Conservation (phyloP, 345 rosid genomes). For the Brassica cretica region DNA sequence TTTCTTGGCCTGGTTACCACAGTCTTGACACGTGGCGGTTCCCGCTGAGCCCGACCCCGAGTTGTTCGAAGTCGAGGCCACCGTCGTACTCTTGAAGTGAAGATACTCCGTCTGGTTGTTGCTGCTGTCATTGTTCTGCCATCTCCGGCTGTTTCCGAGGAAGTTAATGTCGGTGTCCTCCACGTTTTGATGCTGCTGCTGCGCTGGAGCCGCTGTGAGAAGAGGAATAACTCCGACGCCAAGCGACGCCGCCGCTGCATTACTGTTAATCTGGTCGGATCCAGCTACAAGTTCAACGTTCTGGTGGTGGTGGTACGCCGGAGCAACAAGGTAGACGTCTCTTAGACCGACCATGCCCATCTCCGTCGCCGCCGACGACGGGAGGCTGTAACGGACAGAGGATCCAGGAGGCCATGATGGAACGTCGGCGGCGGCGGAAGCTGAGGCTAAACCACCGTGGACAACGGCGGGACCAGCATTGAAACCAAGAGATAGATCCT, state of each 20-base stretch:
- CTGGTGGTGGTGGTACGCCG: conserved; percentile 58
- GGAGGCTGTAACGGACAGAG: conserved; percentile 54
- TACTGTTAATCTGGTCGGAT: conserved; percentile 40
- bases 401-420: conserved; percentile 57
- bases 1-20: conserved; percentile 98
- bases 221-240: conserved; percentile 87
- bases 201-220: conserved; percentile 48
- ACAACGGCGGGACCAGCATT: conserved; percentile 68
- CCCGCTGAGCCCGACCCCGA: conserved; percentile 53
- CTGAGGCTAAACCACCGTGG: conserved; percentile 39
- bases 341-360: conserved; percentile 85
- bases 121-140: conserved; percentile 63
- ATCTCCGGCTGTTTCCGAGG: conserved; percentile 50
- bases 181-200: conserved; percentile 49
- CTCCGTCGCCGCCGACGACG: conserved; percentile 47
- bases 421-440: conserved; percentile 43
- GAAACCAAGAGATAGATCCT: conserved; percentile 96
- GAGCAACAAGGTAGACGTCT: conserved; percentile 78
- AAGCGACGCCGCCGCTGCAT: conserved; percentile 61
- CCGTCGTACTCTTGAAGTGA: conserved; percentile 45
- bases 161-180: conserved; percentile 50
- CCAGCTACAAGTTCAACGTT: conserved; percentile 42
- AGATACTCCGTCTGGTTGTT: conserved; percentile 38
- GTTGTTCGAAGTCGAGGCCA: conserved; percentile 30
- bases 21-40: conserved; percentile 81